Conservation (phyloP, 805 yeast genomes). For the Schizosaccharomyces lindneri region DNA sequence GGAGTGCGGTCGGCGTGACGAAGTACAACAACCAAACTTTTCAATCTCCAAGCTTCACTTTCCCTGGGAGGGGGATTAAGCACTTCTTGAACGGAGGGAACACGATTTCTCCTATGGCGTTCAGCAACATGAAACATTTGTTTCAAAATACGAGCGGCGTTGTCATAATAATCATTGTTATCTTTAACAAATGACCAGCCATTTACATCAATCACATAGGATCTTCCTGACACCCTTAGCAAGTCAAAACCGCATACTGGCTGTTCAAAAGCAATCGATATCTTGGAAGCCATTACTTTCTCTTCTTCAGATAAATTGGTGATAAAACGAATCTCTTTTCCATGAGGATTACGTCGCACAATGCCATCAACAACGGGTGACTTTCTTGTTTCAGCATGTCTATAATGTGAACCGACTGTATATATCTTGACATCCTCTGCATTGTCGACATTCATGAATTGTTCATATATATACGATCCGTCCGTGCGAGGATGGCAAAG, state of each 20-base stretch:
- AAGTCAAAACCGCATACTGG: conserved; percentile 94
- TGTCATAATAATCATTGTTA: conserved; percentile 61
- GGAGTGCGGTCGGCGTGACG: conserved; percentile 98
- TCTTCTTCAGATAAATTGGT: conserved; percentile 60
- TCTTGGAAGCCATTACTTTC: conserved; percentile 52
- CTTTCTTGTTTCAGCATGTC: conserved; percentile 96
- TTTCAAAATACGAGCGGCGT: conserved; percentile 53
- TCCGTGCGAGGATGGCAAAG: conserved; percentile 52
- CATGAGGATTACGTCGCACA: conserved; percentile 88
- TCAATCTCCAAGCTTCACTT: conserved; percentile 79
- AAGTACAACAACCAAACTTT: conserved; percentile 72
- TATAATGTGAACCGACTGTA: conserved; percentile 72
- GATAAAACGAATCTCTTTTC: conserved; percentile 80
- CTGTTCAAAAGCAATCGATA: conserved; percentile 58
- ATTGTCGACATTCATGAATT: conserved; percentile 92
- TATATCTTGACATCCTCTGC: conserved; percentile 97
- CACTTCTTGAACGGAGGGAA: conserved; percentile 12
- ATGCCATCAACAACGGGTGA: conserved; percentile 99
- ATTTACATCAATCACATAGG: conserved; percentile 89
- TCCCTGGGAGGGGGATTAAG: conserved; percentile 31
- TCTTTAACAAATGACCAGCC: conserved; percentile 96
- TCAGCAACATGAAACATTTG: conserved; percentile 27
- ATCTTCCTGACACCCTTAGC: conserved; percentile 62
- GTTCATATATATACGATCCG: conserved; percentile 79
- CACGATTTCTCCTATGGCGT: conserved; percentile 19